Conservation (phyloP, 768 basidiomycete species). For the Lactarius evosmus region DNA sequence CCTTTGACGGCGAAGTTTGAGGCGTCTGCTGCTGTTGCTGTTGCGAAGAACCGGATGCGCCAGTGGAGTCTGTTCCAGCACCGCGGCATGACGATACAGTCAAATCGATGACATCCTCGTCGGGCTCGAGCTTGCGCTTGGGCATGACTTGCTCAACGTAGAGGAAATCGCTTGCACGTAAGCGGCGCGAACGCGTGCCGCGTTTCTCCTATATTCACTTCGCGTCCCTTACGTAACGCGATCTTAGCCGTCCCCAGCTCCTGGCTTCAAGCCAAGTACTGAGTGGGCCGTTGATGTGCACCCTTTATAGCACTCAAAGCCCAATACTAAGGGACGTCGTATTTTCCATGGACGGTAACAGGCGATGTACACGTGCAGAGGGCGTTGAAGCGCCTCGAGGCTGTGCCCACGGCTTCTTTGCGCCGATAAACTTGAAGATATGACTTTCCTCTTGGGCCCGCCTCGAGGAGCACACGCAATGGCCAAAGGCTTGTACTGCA, state of each 20-base stretch:
- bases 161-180: not conserved
- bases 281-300: no score
- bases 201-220: not conserved
- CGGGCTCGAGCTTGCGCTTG: slow-evolving; percentile 28
- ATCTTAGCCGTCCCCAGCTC: no score
- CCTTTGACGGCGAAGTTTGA: slow-evolving; percentile 19
- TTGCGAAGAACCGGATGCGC: slow-evolving; percentile 13
- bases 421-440: not conserved
- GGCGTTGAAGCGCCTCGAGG: not conserved
- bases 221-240: no score
- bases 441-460: not conserved
- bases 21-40: slow-evolving; percentile 7
- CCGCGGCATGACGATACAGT: slow-evolving; percentile 15
- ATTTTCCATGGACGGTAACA: not conserved
- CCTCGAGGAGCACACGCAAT: not conserved
- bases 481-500: not conserved
- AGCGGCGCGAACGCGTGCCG: not conserved
- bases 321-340: not conserved
- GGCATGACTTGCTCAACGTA: slow-evolving; percentile 21
- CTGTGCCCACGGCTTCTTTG: not conserved
- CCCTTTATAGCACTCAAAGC: not conserved
- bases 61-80: slow-evolving; percentile 23
- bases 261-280: no score
- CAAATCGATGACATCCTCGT: slow-evolving; percentile 17
- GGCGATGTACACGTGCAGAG: not conserved